Conservation (phyloP, 768 basidiomycete species). For the Boletus edulis region DNA sequence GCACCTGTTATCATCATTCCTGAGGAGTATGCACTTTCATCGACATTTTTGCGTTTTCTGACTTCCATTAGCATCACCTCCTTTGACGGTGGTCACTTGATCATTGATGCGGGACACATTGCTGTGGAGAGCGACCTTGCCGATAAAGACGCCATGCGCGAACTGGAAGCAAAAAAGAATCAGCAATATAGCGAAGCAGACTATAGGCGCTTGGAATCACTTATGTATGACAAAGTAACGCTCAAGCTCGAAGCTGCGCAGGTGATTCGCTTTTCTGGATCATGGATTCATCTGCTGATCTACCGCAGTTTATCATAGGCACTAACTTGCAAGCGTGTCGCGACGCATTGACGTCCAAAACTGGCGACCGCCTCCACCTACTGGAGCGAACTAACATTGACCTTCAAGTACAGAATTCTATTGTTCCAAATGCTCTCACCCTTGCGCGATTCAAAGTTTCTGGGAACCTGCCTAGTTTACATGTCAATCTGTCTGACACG, state of each 20-base stretch:
- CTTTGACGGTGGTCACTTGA: conserved; percentile 76
- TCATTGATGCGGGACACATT: conserved; percentile 96
- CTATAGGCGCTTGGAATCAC: conserved; percentile 76
- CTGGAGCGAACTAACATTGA: conserved; percentile 91
- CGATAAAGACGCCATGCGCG: conserved; percentile 73
- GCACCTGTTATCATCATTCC: conserved; percentile 97
- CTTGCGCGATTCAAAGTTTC: conserved; percentile 88
- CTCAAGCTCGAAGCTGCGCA: conserved; percentile 87
- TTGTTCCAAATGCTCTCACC: conserved; percentile 78
- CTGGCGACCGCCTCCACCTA: conserved; percentile 69
- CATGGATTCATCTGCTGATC: conserved; percentile 4
- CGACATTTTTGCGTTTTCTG: conserved; percentile 16
- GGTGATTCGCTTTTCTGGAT: conserved; percentile 41
- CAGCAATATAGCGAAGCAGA: conserved; percentile 87
- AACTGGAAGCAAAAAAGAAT: conserved; percentile 79
- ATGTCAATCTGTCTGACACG: conserved; percentile 85
- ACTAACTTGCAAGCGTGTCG: conserved; percentile 79
- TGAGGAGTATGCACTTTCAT: conserved; percentile 61
- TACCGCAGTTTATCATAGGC: conserved; percentile 80
- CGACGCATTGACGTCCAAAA: conserved; percentile 63
- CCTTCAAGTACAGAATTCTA: conserved; percentile 88
- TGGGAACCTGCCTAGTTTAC: conserved; percentile 82
- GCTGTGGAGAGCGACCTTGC: conserved; percentile 89
- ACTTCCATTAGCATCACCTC: conserved; percentile 62
- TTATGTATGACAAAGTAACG: conserved; percentile 93